phyloP scores from a whole-genome alignment of 139 green algal genomes.

The Coccomyxa sp. region DNA sequence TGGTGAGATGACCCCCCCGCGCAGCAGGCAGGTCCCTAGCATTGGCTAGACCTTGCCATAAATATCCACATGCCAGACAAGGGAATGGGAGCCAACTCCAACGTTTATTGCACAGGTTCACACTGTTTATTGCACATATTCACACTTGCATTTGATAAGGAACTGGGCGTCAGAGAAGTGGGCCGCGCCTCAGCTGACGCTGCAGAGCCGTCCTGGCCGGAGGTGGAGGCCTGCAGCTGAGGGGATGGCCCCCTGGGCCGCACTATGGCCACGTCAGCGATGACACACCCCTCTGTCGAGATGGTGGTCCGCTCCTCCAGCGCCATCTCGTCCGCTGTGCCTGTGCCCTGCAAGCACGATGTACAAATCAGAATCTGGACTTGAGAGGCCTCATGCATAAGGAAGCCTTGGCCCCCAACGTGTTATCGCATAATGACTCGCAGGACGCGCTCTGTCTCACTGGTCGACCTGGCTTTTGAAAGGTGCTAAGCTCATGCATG shows the following conservation, averaged over 20 bases:
- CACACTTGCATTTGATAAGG: background rate
- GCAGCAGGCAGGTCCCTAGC: background rate
- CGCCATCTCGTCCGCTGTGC: constrained; percentile 80
- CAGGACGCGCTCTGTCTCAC: background rate
- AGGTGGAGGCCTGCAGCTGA: background rate
- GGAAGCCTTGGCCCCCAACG: background rate
- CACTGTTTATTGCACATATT: background rate
- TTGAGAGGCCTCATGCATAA: background rate
- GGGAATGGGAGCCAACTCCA: background rate
- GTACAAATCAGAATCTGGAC: background rate
- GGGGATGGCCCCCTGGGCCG: constrained; percentile 4
- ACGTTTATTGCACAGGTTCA: background rate
- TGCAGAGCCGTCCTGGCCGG: background rate
- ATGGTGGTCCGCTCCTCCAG: constrained; percentile 80
- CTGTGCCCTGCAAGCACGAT: constrained; percentile 45
- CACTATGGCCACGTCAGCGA: constrained; percentile 78
- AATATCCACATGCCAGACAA: background rate
- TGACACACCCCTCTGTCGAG: constrained; percentile 86
- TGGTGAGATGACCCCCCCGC: background rate
- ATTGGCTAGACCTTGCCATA: background rate
- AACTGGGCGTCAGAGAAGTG: background rate
- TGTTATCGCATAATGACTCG: background rate
- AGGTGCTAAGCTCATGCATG: background rate
- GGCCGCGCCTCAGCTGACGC: background rate
- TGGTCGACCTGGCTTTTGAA: background rate